Conservation (phyloP, 2,329 filamentous ascomycete genomes). For the Aspergillus tanneri region DNA sequence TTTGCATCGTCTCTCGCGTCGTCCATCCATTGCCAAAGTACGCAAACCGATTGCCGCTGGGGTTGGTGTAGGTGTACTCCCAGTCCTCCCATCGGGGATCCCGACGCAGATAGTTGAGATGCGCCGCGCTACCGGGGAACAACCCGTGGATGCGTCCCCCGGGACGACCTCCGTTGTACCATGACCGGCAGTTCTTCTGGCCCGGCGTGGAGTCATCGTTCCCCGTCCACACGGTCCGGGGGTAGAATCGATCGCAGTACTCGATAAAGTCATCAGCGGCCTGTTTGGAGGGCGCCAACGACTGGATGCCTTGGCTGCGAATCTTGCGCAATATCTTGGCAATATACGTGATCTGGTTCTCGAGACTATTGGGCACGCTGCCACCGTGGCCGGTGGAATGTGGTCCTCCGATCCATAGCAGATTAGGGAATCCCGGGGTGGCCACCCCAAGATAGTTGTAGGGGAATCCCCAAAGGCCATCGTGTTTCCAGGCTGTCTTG, state of each 20-base stretch:
- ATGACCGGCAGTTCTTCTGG: conserved; percentile 63
- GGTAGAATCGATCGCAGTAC: conserved; percentile 51
- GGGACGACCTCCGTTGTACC: conserved; percentile 67
- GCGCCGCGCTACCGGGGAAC: conserved; percentile 67
- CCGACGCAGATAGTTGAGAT: conserved; percentile 59
- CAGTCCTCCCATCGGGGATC: conserved; percentile 61
- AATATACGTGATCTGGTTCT: conserved; percentile 64
- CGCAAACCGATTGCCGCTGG: conserved; percentile 44
- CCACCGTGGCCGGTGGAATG: conserved; percentile 61
- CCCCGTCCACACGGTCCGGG: conserved; percentile 48
- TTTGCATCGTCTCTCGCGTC: conserved; percentile 54
- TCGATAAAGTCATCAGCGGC: conserved; percentile 59
- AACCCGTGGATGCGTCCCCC: conserved; percentile 65
- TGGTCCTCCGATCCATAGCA: conserved; percentile 64
- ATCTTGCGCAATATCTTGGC: conserved; percentile 68
- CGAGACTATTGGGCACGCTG: conserved; percentile 65
- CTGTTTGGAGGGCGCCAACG: conserved; percentile 56
- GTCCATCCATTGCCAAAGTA: conserved; percentile 71
- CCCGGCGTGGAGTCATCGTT: conserved; percentile 42
- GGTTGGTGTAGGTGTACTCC: conserved; percentile 52
- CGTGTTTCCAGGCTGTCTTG: conserved; percentile 56
- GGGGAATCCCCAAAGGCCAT: conserved; percentile 60
- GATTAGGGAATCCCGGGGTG: conserved; percentile 65
- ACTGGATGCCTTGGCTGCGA: conserved; percentile 63
- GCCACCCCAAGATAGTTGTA: conserved; percentile 66